phyloP scores from a whole-genome alignment of 768 basidiomycete species.

The Rhodotorula sphaerocarpa region DNA sequence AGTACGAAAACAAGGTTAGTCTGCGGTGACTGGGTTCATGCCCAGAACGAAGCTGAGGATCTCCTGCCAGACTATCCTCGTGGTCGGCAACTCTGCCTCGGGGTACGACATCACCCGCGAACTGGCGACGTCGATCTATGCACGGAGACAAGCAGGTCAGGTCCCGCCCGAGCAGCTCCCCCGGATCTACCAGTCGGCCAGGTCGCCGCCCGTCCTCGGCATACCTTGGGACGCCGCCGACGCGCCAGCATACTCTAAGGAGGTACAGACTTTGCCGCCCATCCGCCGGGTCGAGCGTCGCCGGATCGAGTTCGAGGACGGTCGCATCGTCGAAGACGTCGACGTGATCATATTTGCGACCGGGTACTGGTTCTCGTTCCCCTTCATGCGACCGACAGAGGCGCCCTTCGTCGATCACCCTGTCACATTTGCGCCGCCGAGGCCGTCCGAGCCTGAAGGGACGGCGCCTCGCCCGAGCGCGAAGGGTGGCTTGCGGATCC shows the following conservation, averaged over 20 bases:
- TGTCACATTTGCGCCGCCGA: conserved; percentile 15
- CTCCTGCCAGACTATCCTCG: conserved; percentile 43
- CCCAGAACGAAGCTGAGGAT: too few species aligned
- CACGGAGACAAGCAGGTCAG: neutral
- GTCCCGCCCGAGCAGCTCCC: neutral
- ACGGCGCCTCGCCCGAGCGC: conserved; percentile 7
- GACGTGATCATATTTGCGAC: conserved; percentile 46
- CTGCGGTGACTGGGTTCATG: neutral
- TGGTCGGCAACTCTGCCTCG: conserved; percentile 45
- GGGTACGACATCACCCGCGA: conserved; percentile 45
- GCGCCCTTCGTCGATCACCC: conserved; percentile 39
- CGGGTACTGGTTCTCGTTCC: conserved; percentile 44
- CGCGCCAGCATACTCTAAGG: conserved; percentile 40
- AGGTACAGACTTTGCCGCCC: conserved; percentile 31
- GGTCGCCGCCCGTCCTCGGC: conserved; percentile 21
- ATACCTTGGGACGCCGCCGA: conserved; percentile 35
- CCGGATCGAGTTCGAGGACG: conserved; percentile 40
- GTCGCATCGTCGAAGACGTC: conserved; percentile 34
- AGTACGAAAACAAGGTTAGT: conserved; percentile 38
- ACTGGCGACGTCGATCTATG: conserved; percentile 25
- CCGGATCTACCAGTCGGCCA: conserved; percentile 34
- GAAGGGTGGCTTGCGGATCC: conserved; percentile 40
- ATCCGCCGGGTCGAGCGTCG: conserved; percentile 11
- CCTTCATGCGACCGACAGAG: conserved; percentile 41
- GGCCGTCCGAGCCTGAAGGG: conserved; percentile 8